Evolutionary conservation across 129 eudicot species (phyloP), one percentile per base, ranked within the genome.

Genomic region (Flaveria brownii): DNA sequence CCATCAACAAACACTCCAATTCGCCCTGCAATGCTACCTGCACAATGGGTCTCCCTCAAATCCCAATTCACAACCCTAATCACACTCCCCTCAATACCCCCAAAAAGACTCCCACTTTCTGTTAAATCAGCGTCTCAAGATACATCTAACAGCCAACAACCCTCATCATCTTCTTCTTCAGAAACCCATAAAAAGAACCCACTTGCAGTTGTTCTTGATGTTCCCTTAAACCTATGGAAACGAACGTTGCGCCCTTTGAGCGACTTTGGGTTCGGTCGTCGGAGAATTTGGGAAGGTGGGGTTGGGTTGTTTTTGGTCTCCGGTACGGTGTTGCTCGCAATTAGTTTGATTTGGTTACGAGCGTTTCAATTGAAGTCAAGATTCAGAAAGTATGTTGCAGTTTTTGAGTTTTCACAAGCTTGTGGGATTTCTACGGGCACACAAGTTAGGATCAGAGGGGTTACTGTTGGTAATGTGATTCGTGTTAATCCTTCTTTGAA

Each of bases 231-330:
- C 11, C 69, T 93, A 42, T 93, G 97, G 98, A 85, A 80, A 62
- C 90, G 84, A 50, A 93, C 98, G 1, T 30, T 90, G 66, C 87
- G 87, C 13, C 98, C 98, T 6, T 47, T 93, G 71, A 84, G 95
- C 62, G 97, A 93, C 77, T 93, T 88, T 56, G 98, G 98, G 63
- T 90, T 93, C 50, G 98, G 98, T 54, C 78, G 84, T 56, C 82
- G 90, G 84, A 90, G 98, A 82, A 87, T 93, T 66, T 90, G 98
- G 98, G 98, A 93, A 82, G 98, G 98, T 59, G 98, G 98, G 59
- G 97, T 93, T 60, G 98, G 98, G 60, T 70, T 93, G 83, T 93
- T 93, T 76, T 74, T 93, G 52, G 92, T 88, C 23, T 93, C 96
- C 7, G 92, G 97, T 5, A 80, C 88, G 9, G 78, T 90, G 39